These are phyloP conservation scores for Serendipita sp. DNA, from an alignment of 1,284 basidiomycete genomes.

Conservation along the genomic window DNA sequence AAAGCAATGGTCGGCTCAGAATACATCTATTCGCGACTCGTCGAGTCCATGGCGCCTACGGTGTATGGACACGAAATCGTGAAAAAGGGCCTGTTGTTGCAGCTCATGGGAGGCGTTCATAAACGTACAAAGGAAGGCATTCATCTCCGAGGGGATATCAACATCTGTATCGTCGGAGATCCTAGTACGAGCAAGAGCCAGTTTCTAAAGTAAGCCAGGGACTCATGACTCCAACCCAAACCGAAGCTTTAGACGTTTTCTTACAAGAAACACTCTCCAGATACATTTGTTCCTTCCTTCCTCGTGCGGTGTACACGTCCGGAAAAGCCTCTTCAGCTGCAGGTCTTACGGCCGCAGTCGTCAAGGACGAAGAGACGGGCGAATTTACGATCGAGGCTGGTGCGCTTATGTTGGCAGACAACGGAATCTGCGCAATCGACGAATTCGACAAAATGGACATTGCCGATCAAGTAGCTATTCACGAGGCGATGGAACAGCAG, in stretches of 20 bases:
- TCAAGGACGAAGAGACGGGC: constrained; percentile 96
- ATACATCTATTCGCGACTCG: constrained; percentile 87
- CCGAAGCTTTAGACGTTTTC: neutral
- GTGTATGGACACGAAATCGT: constrained; percentile 96
- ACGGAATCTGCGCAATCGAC: constrained; percentile 98
- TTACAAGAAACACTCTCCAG: constrained; percentile 26
- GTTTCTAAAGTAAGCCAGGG: constrained; percentile 73
- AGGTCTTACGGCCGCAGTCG: constrained; percentile 96
- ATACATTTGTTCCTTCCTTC: constrained; percentile 97
- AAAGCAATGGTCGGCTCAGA: constrained; percentile 85
- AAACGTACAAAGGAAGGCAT: constrained; percentile 95
- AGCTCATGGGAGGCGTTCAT: constrained; percentile 99
- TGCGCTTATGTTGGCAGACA: constrained; percentile 98
- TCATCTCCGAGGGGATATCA: constrained; percentile 93
- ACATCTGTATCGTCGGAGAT: constrained; percentile 97
- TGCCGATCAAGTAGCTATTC: constrained; percentile 95
- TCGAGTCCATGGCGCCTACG: constrained; percentile 92
- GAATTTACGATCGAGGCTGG: constrained; percentile 99
- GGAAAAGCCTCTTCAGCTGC: constrained; percentile 98
- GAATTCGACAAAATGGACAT: constrained; percentile 99
- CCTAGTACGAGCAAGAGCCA: constrained; percentile 96
- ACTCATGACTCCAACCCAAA: neutral
- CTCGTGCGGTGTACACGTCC: constrained; percentile 96
- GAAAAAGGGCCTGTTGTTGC: constrained; percentile 94
- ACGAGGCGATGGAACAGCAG: constrained; percentile 99